Percentiles rank a stretch among this genome's conserved stretches.
These are phyloP conservation scores for Cordyceps militaris DNA, from an alignment of 2,329 filamentous ascomycete species.

Conservation along the genomic window DNA sequence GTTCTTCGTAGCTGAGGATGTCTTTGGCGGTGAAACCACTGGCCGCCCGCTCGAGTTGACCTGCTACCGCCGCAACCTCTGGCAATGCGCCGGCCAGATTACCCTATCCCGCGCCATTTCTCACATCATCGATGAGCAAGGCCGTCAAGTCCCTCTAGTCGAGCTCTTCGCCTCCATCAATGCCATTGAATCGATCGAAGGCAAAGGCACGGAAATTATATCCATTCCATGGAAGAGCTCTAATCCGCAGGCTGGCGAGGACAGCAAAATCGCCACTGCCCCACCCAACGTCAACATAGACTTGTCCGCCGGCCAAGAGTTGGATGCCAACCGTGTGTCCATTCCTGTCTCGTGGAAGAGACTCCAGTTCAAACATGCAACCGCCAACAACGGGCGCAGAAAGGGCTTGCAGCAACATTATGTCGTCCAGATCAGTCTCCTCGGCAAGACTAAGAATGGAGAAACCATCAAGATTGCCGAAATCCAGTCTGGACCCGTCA, in stretches of 20 bases:
- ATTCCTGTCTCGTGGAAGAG: conserved; percentile 90
- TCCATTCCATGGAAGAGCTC: conserved; percentile 92
- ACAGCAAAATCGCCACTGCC: conserved; percentile 40
- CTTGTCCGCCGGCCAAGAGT: conserved; percentile 52
- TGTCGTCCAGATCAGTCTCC: conserved; percentile 74
- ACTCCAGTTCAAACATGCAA: conserved; percentile 91
- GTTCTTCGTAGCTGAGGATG: conserved; percentile 81
- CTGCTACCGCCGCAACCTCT: conserved; percentile 90
- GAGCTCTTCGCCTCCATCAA: conserved; percentile 77
- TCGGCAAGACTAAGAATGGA: conserved; percentile 63
- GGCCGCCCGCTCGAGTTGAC: conserved; percentile 72
- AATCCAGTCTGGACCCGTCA: conserved; percentile 85
- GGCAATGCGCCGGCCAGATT: conserved; percentile 87
- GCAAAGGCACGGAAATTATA: conserved; percentile 87
- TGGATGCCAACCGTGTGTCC: conserved; percentile 71
- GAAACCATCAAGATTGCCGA: conserved; percentile 72
- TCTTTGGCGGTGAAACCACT: conserved; percentile 55
- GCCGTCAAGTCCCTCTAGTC: conserved; percentile 67
- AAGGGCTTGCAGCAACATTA: conserved; percentile 97
- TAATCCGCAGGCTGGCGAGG: conserved; percentile 46
- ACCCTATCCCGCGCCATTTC: conserved; percentile 67
- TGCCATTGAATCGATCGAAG: conserved; percentile 86
- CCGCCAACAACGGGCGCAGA: conserved; percentile 87
- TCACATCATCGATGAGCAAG: conserved; percentile 65
- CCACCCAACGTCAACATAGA: conserved; percentile 51